Conservation (phyloP, 148 eudicot genomes). For the Camellia lanceoleosa region DNA sequence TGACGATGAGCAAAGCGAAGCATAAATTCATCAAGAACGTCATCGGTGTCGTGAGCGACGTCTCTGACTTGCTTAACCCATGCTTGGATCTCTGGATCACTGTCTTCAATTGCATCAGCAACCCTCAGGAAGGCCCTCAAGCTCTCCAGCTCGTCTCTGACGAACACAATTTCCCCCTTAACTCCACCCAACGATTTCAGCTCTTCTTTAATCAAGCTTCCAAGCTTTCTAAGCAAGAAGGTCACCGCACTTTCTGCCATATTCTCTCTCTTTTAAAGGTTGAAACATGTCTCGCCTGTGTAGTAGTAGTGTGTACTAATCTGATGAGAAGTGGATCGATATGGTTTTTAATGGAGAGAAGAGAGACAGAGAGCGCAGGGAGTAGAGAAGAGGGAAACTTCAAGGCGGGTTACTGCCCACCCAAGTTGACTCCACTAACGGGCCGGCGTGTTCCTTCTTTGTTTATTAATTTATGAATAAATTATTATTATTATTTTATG, state of each 20-base stretch:
- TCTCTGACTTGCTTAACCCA: conserved; percentile 29
- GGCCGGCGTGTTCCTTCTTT: too few species aligned
- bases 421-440: too few species aligned
- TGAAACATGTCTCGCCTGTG: too few species aligned
- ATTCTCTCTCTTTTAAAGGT: not conserved
- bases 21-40: conserved; percentile 20
- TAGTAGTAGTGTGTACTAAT: too few species aligned
- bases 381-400: too few species aligned
- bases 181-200: not conserved
- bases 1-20: not conserved
- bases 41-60: conserved; percentile 23
- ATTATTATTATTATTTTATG: too few species aligned
- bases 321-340: too few species aligned
- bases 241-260: conserved; percentile 6
- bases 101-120: conserved; percentile 1
- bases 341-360: too few species aligned
- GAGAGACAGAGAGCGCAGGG: too few species aligned
- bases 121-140: conserved; percentile 4
- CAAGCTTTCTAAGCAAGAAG: not conserved
- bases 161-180: not conserved
- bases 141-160: conserved; percentile 3
- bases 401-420: too few species aligned
- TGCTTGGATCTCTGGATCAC: conserved; percentile 6
- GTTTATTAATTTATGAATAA: too few species aligned
- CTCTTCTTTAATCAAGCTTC: not conserved